Conservation (phyloP, 352 stramenopile species). For the Globisporangium ultimum region DNA sequence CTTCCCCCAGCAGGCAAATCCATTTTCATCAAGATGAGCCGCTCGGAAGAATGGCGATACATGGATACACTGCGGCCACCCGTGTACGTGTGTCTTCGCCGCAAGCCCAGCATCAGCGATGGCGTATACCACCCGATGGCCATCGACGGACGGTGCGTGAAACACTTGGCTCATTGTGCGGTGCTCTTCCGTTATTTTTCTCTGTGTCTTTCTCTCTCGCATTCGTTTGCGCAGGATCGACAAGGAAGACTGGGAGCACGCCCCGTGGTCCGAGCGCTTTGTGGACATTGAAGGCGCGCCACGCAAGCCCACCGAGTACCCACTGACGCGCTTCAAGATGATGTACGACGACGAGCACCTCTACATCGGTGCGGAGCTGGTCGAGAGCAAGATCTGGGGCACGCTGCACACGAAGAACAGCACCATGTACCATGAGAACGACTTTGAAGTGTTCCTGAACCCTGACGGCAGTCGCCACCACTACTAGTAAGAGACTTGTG, state of each 20-base stretch:
- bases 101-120: conserved; percentile 19
- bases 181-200: neutral
- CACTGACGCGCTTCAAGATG: conserved; percentile 73
- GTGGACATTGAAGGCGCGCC: conserved; percentile 71
- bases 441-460: conserved; percentile 94
- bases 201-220: neutral
- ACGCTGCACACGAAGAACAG: conserved; percentile 66
- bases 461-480: conserved; percentile 73
- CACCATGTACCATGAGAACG: conserved; percentile 88
- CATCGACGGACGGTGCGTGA: conserved; percentile 45
- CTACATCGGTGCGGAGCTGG: conserved; percentile 65
- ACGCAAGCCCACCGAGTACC: conserved; percentile 36
- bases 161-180: neutral
- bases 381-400: conserved; percentile 75
- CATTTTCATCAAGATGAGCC: neutral
- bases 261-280: conserved; percentile 67
- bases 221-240: conserved; percentile 28
- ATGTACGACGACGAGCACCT: conserved; percentile 75
- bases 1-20: too few species aligned
- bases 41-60: conserved; percentile 27
- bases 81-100: conserved; percentile 65
- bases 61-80: conserved; percentile 68
- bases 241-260: conserved; percentile 66
- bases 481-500: conserved; percentile 68
- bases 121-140: conserved; percentile 30